Evolutionary conservation across 1,139 yeast genomes (phyloP).

Genomic region (Yueomyces sp.): DNA sequence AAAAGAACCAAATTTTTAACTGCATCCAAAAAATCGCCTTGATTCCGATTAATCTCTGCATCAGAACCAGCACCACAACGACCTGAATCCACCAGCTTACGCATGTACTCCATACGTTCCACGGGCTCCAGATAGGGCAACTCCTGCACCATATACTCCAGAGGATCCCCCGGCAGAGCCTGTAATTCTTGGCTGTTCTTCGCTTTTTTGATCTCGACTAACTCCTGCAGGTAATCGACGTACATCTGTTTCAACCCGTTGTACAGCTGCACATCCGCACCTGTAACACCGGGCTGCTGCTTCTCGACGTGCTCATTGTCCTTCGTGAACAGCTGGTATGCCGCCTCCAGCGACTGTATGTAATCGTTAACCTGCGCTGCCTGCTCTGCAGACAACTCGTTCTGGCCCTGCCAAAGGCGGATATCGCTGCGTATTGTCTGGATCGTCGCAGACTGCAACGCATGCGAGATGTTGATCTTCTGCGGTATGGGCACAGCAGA

Average conservation of each 20-base stretch:
- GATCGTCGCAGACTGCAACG: slow-evolving; percentile 18
- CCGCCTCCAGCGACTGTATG: slow-evolving; percentile 12
- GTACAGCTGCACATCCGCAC: slow-evolving; percentile 19
- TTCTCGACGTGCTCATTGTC: slow-evolving; percentile 20
- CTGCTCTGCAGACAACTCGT: slow-evolving; percentile 10
- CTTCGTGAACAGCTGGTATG: slow-evolving; percentile 15
- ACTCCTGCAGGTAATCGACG: slow-evolving; percentile 17
- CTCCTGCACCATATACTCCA: slow-evolving; percentile 13
- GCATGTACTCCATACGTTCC: slow-evolving; percentile 16
- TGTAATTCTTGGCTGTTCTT: slow-evolving; percentile 5
- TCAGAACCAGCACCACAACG: neutral
- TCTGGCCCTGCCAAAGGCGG: slow-evolving; percentile 8
- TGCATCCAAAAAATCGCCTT: slow-evolving; percentile 7
- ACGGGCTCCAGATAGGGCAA: slow-evolving; percentile 13
- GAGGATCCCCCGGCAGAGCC: slow-evolving; percentile 6
- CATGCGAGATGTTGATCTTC: slow-evolving; percentile 21
- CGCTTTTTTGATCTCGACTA: slow-evolving; percentile 12
- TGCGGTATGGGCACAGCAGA: slow-evolving; percentile 11
- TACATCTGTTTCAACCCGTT: slow-evolving; percentile 22
- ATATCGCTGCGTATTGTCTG: slow-evolving; percentile 19
- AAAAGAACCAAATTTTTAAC: slow-evolving; percentile 15
- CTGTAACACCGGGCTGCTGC: slow-evolving; percentile 13
- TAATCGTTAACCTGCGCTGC: slow-evolving; percentile 12
- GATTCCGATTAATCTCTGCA: neutral
- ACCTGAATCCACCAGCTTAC: slow-evolving; percentile 5